These are phyloP conservation scores for Pistacia atlantica DNA, from an alignment of 345 rosid genomes.

Conservation along the genomic window DNA sequence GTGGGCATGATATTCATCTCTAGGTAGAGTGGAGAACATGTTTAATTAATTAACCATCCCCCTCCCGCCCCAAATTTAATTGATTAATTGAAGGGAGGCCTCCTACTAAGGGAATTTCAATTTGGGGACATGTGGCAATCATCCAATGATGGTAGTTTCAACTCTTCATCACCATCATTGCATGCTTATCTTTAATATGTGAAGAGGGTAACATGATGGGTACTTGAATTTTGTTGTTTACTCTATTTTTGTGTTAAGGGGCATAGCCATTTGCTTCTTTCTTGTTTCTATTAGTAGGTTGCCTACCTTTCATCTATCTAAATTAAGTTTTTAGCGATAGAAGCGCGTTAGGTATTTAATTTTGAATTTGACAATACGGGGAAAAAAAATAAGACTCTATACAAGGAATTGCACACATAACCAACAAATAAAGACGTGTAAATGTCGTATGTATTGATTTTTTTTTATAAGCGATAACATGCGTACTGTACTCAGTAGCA, in stretches of 20 bases:
- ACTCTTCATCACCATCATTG: not conserved
- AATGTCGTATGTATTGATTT: too few species aligned
- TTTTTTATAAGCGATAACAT: too few species aligned
- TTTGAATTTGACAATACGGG: too few species aligned
- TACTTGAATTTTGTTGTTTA: not conserved
- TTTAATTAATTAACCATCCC: not conserved
- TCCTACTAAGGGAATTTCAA: not conserved
- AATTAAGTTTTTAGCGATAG: not conserved
- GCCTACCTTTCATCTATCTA: not conserved
- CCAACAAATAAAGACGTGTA: too few species aligned
- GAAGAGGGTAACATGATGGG: not conserved
- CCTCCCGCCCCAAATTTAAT: not conserved
- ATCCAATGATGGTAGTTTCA: not conserved
- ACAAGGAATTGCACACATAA: too few species aligned
- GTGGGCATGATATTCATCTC: slow-evolving; percentile 11
- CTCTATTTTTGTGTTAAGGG: not conserved
- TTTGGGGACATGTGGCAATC: too few species aligned
- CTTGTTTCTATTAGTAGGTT: not conserved
- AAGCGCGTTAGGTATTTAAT: not conserved
- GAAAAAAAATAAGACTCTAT: too few species aligned
- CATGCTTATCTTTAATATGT: not conserved
- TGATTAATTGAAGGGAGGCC: not conserved
- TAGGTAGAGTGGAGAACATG: not conserved
- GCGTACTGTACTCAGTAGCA: too few species aligned
- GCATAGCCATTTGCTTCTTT: not conserved